Percentiles rank a stretch among this genome's conserved stretches.
These are phyloP conservation scores for Apophysomyces ossiformis DNA, from an alignment of 371 early-diverging fungal genomes.

Conservation along the genomic window DNA sequence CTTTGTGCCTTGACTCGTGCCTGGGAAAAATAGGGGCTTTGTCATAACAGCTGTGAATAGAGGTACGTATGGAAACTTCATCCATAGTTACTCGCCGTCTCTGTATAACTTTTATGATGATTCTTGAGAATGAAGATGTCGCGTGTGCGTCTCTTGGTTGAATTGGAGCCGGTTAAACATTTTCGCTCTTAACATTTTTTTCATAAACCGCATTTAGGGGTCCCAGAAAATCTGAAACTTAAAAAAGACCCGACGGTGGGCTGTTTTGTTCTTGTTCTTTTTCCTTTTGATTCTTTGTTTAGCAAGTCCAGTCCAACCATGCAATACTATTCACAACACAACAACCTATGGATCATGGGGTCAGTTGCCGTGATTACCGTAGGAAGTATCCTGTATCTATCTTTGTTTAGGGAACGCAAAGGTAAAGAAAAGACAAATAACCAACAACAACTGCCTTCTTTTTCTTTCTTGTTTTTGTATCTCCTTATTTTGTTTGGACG, in stretches of 20 bases:
- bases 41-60: no score
- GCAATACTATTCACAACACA: conserved; percentile 9
- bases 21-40: no score
- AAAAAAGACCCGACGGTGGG: conserved; percentile 9
- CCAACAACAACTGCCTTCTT: neutral
- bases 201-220: conserved; percentile 7
- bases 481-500: neutral
- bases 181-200: conserved; percentile 2
- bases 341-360: conserved; percentile 6
- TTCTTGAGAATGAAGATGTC: no score
- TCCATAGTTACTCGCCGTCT: no score
- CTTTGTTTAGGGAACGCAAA: conserved; percentile 15
- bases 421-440: conserved; percentile 5
- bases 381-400: conserved; percentile 20
- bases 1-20: no score
- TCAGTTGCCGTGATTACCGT: conserved; percentile 15
- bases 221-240: conserved; percentile 12
- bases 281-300: conserved; percentile 2
- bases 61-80: no score
- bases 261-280: conserved; percentile 10
- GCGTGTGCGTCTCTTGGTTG: no score
- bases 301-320: conserved; percentile 4
- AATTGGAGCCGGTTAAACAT: neutral
- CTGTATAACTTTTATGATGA: no score
- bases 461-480: neutral